Base-by-base conservation (phyloP, 225 moss, liverwort and hornwort genomes). In the Ulota crispa region DNA sequence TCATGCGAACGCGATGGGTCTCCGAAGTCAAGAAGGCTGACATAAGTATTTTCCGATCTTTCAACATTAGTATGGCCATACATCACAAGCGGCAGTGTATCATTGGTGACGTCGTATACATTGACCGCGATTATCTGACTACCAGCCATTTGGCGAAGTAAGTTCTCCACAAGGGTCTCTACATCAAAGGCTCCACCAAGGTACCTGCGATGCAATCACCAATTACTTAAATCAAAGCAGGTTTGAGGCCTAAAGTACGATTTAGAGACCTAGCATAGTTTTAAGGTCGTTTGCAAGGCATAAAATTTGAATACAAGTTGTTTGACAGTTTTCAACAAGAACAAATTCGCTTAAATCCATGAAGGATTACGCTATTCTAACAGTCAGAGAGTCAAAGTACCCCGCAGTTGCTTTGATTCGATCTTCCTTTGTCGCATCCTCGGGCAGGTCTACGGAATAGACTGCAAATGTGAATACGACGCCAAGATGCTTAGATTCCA, bases 161-260 rank as follows among this genome's bases (percentile, higher is more conserved):
- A 70, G 37, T 92, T 92, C 72, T 92, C 92, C 72, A 92, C 92
- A 64, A 92, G 88, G 18, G 92, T 85, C 78, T 92, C 90, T 14
- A 92, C 92, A 41, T 92, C 92, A 78, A 92, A 92, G 54, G 92
- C 92, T 78, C 90, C 92, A 34, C 92, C 92, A 73, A 92, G 88
- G 34, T 92, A 92, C 63, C 92, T 92, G 92, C 69, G 65, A 73
- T 16, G 50, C 24, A 72, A 41, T 42, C 80, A 81, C 24, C 3
- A 39, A 66, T 24, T 47, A 56, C 27, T 59, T 19, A 10, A 70
- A 75, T 77, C 36, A 80, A 37, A n/a, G 13, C 64, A 41, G 73
- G 20, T 30, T n/a, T 2, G 43, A 70, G 36, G 27, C 20, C 55
- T 30, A 41, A 62, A 45, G 23, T 55, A 6, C 28, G 36, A 21